Conservation (phyloP, 2,329 filamentous ascomycete species). For the Cytospora mali region DNA sequence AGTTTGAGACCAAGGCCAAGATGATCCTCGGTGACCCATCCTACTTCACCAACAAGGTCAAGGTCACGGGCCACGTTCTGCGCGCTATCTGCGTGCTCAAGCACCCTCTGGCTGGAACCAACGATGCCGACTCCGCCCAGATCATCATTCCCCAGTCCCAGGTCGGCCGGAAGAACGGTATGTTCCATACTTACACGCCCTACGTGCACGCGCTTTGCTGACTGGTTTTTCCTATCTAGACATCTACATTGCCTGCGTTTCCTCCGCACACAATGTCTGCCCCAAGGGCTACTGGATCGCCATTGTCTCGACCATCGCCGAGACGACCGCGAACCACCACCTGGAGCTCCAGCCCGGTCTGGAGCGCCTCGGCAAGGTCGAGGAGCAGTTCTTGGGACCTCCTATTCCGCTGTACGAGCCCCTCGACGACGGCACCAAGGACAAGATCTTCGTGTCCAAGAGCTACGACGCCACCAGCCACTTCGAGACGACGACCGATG, state of each 20-base stretch:
- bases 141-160: slow-evolving; percentile 98
- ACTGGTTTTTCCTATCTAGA: slow-evolving; percentile 53
- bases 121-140: slow-evolving; percentile 86
- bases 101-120: slow-evolving; percentile 89
- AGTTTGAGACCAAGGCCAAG: slow-evolving; percentile 94
- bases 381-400: slow-evolving; percentile 94
- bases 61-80: slow-evolving; percentile 84
- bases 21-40: slow-evolving; percentile 95
- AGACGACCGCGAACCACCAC: slow-evolving; percentile 90
- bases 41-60: slow-evolving; percentile 91
- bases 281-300: slow-evolving; percentile 99
- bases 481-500: slow-evolving; percentile 90
- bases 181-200: slow-evolving; percentile 35
- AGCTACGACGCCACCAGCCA: slow-evolving; percentile 98
- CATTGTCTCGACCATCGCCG: slow-evolving; percentile 96
- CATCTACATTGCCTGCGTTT: slow-evolving; percentile 96
- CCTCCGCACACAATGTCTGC: slow-evolving; percentile 95
- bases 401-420: slow-evolving; percentile 96
- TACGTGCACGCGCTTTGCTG: neutral
- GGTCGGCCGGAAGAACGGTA: slow-evolving; percentile 94
- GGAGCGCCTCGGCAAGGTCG: slow-evolving; percentile 87
- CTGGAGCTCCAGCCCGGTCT: slow-evolving; percentile 91
- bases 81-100: slow-evolving; percentile 98
- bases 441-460: slow-evolving; percentile 97
- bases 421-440: slow-evolving; percentile 75